Evolutionary conservation across 2,329 filamentous ascomycete species (phyloP).

Genomic region (Claviceps cyperi): DNA sequence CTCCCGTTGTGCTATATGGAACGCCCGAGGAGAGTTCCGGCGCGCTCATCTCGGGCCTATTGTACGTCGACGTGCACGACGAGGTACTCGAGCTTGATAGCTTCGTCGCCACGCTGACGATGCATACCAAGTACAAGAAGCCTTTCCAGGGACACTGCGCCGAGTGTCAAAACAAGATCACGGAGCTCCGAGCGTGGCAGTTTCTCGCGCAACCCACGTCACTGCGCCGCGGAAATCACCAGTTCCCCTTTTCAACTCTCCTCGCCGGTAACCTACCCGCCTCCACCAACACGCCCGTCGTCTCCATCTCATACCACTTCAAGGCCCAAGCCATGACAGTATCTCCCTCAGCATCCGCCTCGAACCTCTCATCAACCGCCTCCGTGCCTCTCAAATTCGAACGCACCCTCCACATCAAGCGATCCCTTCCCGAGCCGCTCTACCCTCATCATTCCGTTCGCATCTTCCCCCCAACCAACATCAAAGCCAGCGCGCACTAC

Average conservation of each 20-base stretch:
- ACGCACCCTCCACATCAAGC: conserved; percentile 58
- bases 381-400: conserved; percentile 41
- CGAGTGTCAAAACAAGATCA: conserved; percentile 58
- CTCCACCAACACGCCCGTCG: conserved; percentile 59
- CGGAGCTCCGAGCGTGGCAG: conserved; percentile 64
- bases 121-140: conserved; percentile 62
- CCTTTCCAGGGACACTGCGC: conserved; percentile 67
- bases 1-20: conserved; percentile 75
- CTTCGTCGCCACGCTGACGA: conserved; percentile 58
- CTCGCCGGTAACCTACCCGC: conserved; percentile 78
- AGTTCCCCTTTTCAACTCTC: conserved; percentile 79
- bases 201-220: conserved; percentile 48
- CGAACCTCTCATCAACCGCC: conserved; percentile 2
- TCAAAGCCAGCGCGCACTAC: conserved; percentile 73
- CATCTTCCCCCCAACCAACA: conserved; percentile 91
- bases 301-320: conserved; percentile 66
- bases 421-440: conserved; percentile 60
- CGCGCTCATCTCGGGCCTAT: conserved; percentile 70
- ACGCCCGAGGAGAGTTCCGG: conserved; percentile 61
- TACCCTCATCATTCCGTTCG: conserved; percentile 78
- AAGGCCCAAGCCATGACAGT: conserved; percentile 49
- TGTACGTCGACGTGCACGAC: conserved; percentile 60
- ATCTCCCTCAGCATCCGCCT: conserved; percentile 19
- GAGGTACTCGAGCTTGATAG: conserved; percentile 51
- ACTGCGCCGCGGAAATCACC: conserved; percentile 45